A percentile compares a stretch with the other conserved stretches of the same genome.
phyloP scores from a whole-genome alignment of 768 basidiomycete species.

The Ramaria rubella region DNA sequence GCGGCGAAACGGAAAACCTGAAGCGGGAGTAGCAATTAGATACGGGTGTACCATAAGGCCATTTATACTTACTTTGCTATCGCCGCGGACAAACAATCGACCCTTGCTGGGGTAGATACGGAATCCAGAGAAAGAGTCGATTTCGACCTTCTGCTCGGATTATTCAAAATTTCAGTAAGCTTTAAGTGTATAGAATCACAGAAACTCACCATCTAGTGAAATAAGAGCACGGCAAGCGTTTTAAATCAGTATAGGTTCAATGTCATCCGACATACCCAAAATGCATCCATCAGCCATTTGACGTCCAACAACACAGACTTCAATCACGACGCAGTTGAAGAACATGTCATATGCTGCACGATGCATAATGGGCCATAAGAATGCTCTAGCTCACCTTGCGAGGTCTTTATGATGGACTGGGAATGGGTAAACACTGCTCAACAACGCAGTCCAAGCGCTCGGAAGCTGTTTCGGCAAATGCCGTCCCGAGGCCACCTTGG shows the following conservation, averaged over 20 bases:
- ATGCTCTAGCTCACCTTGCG: neutral
- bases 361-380: neutral
- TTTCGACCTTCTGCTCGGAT: constrained; percentile 87
- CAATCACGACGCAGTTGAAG: too few relatives aligned
- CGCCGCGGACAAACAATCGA: constrained; percentile 89
- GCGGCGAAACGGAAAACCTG: constrained; percentile 89
- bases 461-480: neutral
- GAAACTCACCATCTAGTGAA: constrained; percentile 1
- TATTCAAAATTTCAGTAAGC: neutral
- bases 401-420: neutral
- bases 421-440: constrained; percentile 1
- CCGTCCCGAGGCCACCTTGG: neutral
- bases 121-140: constrained; percentile 96
- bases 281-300: neutral
- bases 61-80: constrained; percentile 71
- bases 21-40: neutral
- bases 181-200: neutral
- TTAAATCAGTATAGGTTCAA: neutral
- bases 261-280: neutral
- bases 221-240: neutral
- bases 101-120: constrained; percentile 98
- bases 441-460: neutral
- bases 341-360: neutral
- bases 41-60: neutral
- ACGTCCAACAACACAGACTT: neutral